Percentiles rank a stretch among this genome's conserved stretches.
Conservation (phyloP, 192 early-diverging fungal species). For the Pilobolus umbonatus region DNA sequence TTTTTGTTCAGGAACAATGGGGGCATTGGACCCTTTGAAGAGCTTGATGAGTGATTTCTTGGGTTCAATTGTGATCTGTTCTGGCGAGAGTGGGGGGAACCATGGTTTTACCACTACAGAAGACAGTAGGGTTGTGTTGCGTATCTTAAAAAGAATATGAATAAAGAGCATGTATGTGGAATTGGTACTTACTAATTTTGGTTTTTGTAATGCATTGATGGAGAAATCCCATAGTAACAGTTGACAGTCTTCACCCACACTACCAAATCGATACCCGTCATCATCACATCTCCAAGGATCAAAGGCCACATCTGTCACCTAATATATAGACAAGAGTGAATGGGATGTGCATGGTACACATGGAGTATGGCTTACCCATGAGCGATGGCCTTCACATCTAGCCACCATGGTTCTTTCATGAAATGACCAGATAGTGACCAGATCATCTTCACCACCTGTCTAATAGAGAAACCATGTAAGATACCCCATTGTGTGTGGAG, state of each 20-base stretch:
- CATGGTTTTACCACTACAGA: neutral
- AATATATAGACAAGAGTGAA: neutral
- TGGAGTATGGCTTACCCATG: conserved; percentile 72
- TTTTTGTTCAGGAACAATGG: neutral
- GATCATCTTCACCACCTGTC: conserved; percentile 92
- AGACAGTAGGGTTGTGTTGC: neutral
- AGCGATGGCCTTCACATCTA: conserved; percentile 87
- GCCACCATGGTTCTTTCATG: conserved; percentile 74
- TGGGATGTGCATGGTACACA: neutral
- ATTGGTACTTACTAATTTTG: conserved; percentile 52
- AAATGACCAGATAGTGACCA: conserved; percentile 90
- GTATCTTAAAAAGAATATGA: neutral
- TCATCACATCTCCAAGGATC: conserved; percentile 79
- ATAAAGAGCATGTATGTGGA: neutral
- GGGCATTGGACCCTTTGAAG: neutral
- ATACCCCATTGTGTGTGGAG: too few species aligned
- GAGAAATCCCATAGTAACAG: conserved; percentile 93
- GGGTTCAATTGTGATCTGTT: neutral
- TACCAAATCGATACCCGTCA: conserved; percentile 79
- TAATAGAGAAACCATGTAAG: conserved; percentile 14
- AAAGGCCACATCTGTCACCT: conserved; percentile 72
- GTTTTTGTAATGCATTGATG: conserved; percentile 67
- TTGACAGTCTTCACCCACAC: conserved; percentile 88
- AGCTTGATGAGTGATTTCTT: conserved; percentile 12
- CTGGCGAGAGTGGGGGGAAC: neutral